A percentile compares a stretch with the other conserved stretches of the same genome.
These are phyloP conservation scores for Gaultheria prostrata DNA, from an alignment of 148 eudicot species.

Conservation along the genomic window DNA sequence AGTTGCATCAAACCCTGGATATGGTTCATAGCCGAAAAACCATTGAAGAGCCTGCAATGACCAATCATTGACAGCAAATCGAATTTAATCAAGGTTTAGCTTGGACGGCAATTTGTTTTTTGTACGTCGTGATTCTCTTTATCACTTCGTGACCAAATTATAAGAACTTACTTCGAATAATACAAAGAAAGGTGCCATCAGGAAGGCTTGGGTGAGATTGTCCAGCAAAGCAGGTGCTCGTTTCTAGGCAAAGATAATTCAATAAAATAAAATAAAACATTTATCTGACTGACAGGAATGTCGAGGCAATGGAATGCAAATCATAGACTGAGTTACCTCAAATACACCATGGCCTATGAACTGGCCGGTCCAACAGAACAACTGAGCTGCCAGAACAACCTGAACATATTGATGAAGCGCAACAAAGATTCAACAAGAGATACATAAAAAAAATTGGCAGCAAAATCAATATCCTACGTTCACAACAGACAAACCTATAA, in stretches of 20 bases:
- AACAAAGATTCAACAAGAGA: background rate
- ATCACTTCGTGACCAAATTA: background rate
- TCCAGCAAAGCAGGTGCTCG: slow-evolving; percentile 88
- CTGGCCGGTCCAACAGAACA: slow-evolving; percentile 63
- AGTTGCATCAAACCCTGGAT: slow-evolving; percentile 62
- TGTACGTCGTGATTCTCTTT: background rate
- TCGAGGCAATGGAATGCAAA: slow-evolving; percentile 6
- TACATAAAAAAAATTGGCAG: background rate
- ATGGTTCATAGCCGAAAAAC: slow-evolving; percentile 76
- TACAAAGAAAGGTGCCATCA: slow-evolving; percentile 92
- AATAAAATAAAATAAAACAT: slow-evolving; percentile 2
- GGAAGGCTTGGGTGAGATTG: slow-evolving; percentile 74
- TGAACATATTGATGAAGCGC: background rate
- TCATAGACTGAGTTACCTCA: slow-evolving; percentile 38
- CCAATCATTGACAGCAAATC: background rate
- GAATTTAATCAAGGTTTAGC: background rate
- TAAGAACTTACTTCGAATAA: slow-evolving; percentile 56
- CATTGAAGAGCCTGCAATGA: slow-evolving; percentile 56
- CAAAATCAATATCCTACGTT: background rate
- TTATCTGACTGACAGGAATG: background rate
- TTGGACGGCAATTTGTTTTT: background rate
- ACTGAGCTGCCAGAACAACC: slow-evolving; percentile 41
- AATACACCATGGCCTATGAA: slow-evolving; percentile 73
- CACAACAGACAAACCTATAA: background rate
- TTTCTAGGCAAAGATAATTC: slow-evolving; percentile 36